phyloP scores from a whole-genome alignment of 805 yeast genomes.

The Novakomyces olei region DNA sequence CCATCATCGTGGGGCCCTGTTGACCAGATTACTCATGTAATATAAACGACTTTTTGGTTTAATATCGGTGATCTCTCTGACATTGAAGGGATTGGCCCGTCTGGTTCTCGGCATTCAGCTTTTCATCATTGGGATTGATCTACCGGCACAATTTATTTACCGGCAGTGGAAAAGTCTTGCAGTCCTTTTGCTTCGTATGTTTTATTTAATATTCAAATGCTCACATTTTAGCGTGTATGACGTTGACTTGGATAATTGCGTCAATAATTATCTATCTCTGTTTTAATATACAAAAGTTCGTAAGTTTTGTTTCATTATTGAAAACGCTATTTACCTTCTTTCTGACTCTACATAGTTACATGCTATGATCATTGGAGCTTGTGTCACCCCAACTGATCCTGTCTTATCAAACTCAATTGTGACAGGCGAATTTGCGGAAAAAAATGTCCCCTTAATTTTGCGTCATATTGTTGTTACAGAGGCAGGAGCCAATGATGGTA shows the following conservation, averaged over 20 bases:
- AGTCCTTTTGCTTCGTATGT: slow-evolving; percentile 41
- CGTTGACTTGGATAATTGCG: slow-evolving; percentile 43
- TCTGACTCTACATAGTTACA: too few species aligned
- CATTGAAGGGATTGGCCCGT: slow-evolving; percentile 26
- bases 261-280: slow-evolving; percentile 41
- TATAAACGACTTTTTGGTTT: not conserved
- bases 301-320: too few species aligned
- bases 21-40: not conserved
- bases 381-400: slow-evolving; percentile 53
- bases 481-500: slow-evolving; percentile 55
- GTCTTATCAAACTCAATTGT: slow-evolving; percentile 54
- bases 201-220: too few species aligned
- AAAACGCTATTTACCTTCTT: too few species aligned
- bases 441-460: slow-evolving; percentile 37
- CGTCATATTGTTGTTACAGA: slow-evolving; percentile 44
- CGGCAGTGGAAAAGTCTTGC: slow-evolving; percentile 36
- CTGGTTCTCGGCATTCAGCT: slow-evolving; percentile 49
- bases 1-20: not conserved
- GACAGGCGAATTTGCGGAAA: slow-evolving; percentile 45
- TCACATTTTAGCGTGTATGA: too few species aligned
- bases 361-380: too few species aligned
- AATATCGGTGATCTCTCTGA: not conserved
- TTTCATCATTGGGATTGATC: slow-evolving; percentile 49
- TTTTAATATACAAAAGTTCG: too few species aligned
- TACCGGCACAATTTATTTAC: slow-evolving; percentile 43